phyloP scores from a whole-genome alignment of 2,329 filamentous ascomycete species.

The Bipolaris oryzae region DNA sequence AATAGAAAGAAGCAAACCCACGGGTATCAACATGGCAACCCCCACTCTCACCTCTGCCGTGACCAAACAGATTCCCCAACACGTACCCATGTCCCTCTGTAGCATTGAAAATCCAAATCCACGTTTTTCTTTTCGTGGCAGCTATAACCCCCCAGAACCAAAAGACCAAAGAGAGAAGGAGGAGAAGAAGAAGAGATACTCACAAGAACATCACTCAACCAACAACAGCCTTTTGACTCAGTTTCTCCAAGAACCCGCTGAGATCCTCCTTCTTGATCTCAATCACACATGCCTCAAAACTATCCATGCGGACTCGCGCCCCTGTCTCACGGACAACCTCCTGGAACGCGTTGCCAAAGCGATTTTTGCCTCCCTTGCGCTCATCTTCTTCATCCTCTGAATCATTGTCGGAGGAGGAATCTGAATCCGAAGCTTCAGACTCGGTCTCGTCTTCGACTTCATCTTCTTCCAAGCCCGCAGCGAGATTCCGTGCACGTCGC shows the following conservation, averaged over 20 bases:
- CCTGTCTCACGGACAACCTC: slow-evolving; percentile 92
- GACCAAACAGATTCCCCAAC: not conserved
- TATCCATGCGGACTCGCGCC: slow-evolving; percentile 88
- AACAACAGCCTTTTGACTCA: slow-evolving; percentile 89
- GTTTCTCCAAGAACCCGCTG: slow-evolving; percentile 82
- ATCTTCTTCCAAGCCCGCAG: slow-evolving; percentile 67
- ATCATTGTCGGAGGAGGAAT: slow-evolving; percentile 55
- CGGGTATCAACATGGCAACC: not conserved
- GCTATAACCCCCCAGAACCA: too few relatives aligned
- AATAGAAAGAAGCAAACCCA: not conserved
- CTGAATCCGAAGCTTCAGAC: slow-evolving; percentile 64
- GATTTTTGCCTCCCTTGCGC: slow-evolving; percentile 75
- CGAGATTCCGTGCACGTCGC: slow-evolving; percentile 40
- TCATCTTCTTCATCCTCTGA: slow-evolving; percentile 63
- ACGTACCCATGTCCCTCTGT: not conserved
- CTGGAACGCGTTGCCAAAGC: slow-evolving; percentile 94
- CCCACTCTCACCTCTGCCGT: not conserved
- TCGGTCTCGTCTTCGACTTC: slow-evolving; percentile 58
- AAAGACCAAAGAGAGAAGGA: too few relatives aligned
- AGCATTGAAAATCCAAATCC: too few relatives aligned
- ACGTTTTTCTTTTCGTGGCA: too few relatives aligned
- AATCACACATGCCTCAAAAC: slow-evolving; percentile 95
- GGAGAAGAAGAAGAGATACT: too few relatives aligned
- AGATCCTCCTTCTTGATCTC: slow-evolving; percentile 98
- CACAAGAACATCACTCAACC: slow-evolving; percentile 26